Evolutionary conservation across 805 yeast species (phyloP).

Genomic region (Saturnispora zaruensis): DNA sequence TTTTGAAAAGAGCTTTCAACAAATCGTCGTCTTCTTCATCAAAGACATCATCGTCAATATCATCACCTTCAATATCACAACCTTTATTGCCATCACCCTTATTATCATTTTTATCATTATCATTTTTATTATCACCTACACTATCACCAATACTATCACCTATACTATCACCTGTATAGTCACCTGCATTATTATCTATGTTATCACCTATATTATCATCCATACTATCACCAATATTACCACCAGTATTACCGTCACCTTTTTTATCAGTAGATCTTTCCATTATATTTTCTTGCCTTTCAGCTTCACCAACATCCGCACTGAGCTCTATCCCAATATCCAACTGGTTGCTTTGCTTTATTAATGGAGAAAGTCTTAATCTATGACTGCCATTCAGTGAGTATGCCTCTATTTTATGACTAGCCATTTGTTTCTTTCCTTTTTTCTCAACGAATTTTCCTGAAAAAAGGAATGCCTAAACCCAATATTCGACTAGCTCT

Average conservation of each 20-base stretch:
- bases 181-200: too few species aligned
- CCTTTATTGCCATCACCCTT: too few species aligned
- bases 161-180: too few species aligned
- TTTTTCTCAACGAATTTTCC: too few species aligned
- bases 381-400: slow-evolving; percentile 3
- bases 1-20: slow-evolving; percentile 2
- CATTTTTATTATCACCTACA: too few species aligned
- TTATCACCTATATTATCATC: too few species aligned
- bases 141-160: too few species aligned
- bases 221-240: too few species aligned
- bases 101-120: too few species aligned
- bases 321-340: neutral
- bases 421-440: slow-evolving; percentile 2
- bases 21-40: slow-evolving; percentile 7
- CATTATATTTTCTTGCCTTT: neutral
- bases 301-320: neutral
- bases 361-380: slow-evolving; percentile 1
- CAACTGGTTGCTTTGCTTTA: neutral
- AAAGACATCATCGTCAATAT: neutral
- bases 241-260: too few species aligned
- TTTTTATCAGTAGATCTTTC: too few species aligned
- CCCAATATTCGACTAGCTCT: neutral
- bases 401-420: slow-evolving; percentile 6
- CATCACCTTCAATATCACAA: too few species aligned
- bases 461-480: neutral